These are phyloP conservation scores for Coemansia aciculifera DNA, from an alignment of 192 early-diverging fungal genomes.

Conservation along the genomic window DNA sequence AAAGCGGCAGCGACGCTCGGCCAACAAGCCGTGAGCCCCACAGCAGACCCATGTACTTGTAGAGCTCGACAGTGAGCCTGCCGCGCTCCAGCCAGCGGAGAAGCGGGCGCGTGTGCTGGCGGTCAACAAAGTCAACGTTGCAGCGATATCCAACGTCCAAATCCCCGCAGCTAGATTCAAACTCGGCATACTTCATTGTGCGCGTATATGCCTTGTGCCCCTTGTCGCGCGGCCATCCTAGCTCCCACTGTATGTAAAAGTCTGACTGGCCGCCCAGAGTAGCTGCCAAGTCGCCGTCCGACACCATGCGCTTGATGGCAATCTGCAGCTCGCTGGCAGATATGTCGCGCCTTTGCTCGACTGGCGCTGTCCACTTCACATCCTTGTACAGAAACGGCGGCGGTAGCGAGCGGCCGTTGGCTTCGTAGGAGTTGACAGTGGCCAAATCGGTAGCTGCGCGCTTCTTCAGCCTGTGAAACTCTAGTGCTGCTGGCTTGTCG, in stretches of 20 bases:
- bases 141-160: conserved; percentile 24
- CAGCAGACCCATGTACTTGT: conserved; percentile 48
- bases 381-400: conserved; percentile 39
- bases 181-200: conserved; percentile 36
- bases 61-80: conserved; percentile 38
- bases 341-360: conserved; percentile 46
- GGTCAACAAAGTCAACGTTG: conserved; percentile 39
- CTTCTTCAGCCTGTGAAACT: conserved; percentile 46
- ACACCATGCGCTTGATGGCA: conserved; percentile 30
- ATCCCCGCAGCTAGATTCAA: conserved; percentile 32
- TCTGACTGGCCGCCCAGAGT: conserved; percentile 33
- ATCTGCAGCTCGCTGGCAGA: conserved; percentile 43
- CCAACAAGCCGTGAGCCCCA: conserved; percentile 55
- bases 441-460: conserved; percentile 40
- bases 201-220: conserved; percentile 35
- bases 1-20: conserved; percentile 39
- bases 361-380: conserved; percentile 37
- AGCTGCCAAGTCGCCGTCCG: conserved; percentile 42
- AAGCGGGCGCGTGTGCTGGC: conserved; percentile 35
- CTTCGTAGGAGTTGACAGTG: conserved; percentile 20
- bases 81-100: conserved; percentile 46
- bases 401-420: conserved; percentile 23
- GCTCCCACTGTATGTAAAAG: conserved; percentile 51
- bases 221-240: conserved; percentile 42
- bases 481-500: conserved; percentile 40